A percentile compares a stretch with the other conserved stretches of the same genome.
Evolutionary conservation across 345 rosid species (phyloP).

Genomic region (Noccaea caerulescens): DNA sequence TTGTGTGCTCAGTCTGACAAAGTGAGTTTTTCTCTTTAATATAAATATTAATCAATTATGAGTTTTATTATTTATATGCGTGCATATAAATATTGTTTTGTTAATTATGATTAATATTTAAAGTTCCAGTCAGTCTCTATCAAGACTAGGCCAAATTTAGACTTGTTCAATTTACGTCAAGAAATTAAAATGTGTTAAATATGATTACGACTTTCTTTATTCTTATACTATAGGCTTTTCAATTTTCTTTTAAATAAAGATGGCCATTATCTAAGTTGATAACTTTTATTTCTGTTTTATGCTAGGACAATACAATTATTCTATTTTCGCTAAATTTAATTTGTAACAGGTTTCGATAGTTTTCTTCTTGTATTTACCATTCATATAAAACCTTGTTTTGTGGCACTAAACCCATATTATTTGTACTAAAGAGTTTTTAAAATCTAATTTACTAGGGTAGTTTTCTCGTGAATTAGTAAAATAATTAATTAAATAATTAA

Average conservation of each 20-base stretch:
- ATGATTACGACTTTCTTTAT: conserved; percentile 23
- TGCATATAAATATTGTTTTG: neutral
- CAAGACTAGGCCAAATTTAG: conserved; percentile 26
- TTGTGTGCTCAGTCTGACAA: conserved; percentile 50
- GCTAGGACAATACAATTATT: neutral
- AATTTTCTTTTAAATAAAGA: neutral
- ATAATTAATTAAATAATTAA: conserved; percentile 21
- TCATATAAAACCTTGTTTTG: no score
- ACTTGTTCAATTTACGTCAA: conserved; percentile 32
- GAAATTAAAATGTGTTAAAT: conserved; percentile 19
- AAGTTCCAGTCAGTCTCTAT: conserved; percentile 22
- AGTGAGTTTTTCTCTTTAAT: conserved; percentile 20
- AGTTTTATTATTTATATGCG: neutral
- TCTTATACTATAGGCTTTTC: neutral
- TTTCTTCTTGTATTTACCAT: no score
- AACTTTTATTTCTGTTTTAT: neutral
- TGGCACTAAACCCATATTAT: neutral
- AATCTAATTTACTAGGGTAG: neutral
- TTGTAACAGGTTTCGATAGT: neutral
- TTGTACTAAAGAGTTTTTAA: neutral
- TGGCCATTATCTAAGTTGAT: neutral
- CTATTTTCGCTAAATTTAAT: neutral
- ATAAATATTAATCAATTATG: neutral
- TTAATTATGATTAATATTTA: neutral
- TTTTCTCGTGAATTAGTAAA: conserved; percentile 23